Evolutionary conservation across 257 asterid genomes (phyloP).

Genomic region (Nicotiana undulata): DNA sequence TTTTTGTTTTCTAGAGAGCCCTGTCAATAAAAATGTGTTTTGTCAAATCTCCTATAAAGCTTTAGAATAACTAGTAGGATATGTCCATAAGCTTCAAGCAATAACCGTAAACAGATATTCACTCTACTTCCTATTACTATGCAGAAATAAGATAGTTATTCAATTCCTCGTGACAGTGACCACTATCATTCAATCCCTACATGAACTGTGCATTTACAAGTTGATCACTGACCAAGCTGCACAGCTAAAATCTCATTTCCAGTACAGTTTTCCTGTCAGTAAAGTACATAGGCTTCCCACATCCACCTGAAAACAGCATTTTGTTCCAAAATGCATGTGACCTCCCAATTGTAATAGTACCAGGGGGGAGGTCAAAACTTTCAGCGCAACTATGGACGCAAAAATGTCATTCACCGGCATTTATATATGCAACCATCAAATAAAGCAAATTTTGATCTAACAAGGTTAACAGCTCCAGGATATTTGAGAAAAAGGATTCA

Average conservation of each 20-base stretch:
- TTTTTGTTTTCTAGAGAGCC: constrained; percentile 61
- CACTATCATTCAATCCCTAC: not conserved
- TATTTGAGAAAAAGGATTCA: not conserved
- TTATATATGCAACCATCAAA: not conserved
- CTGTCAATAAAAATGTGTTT: constrained; percentile 36
- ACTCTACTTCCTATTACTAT: not conserved
- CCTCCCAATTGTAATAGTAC: not conserved
- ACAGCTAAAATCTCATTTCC: not conserved
- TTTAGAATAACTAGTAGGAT: not conserved
- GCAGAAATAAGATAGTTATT: not conserved
- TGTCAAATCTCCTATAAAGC: not conserved
- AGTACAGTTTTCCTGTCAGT: not conserved
- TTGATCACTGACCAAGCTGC: not conserved
- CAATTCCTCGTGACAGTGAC: constrained; percentile 6
- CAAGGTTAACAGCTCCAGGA: not conserved
- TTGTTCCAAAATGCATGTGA: not conserved
- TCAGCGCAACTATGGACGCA: not conserved
- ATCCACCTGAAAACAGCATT: not conserved
- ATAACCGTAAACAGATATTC: not conserved
- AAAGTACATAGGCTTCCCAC: not conserved
- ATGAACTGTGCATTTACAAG: not conserved
- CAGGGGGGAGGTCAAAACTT: not conserved
- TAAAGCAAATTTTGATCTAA: not conserved
- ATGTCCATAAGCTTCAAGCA: not conserved
- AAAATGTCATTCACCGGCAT: not conserved